Evolutionary conservation across 129 eudicot genomes (phyloP).

Genomic region (Logfia minima): DNA sequence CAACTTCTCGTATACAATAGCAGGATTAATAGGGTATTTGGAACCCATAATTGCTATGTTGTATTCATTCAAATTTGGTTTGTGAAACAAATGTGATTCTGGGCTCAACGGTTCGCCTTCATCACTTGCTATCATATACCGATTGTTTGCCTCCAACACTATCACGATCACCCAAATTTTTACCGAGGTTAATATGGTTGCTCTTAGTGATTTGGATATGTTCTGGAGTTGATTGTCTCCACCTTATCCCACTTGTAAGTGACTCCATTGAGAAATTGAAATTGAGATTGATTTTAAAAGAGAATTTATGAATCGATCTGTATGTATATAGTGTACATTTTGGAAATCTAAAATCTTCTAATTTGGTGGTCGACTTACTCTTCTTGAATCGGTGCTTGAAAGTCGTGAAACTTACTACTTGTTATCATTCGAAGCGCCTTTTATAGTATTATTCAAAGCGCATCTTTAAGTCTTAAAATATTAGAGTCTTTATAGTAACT

Average conservation of each 20-base stretch:
- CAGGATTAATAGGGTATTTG: constrained; percentile 25
- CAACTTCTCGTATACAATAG: constrained; percentile 27
- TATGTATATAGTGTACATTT: background rate
- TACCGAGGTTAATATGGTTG: background rate
- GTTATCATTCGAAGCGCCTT: too few relatives aligned
- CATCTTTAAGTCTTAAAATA: too few relatives aligned
- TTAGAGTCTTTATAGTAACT: too few relatives aligned
- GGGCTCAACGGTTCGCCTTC: constrained; percentile 52
- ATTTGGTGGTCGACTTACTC: too few relatives aligned
- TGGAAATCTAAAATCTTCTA: too few relatives aligned
- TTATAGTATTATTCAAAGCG: too few relatives aligned
- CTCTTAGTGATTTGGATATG: constrained; percentile 3
- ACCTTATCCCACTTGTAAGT: constrained; percentile 1
- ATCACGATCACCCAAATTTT: background rate
- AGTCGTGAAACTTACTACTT: too few relatives aligned
- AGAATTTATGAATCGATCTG: background rate
- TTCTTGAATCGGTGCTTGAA: too few relatives aligned
- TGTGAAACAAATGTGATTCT: constrained; percentile 44
- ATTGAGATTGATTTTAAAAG: background rate
- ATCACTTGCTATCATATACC: background rate
- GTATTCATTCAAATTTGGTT: constrained; percentile 47
- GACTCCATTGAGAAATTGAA: constrained; percentile 18
- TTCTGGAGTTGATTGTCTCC: background rate
- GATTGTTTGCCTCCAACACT: background rate
- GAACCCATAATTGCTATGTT: constrained; percentile 45